Conservation (phyloP, 2,329 filamentous ascomycete genomes). For the Leptographium lundbergii region DNA sequence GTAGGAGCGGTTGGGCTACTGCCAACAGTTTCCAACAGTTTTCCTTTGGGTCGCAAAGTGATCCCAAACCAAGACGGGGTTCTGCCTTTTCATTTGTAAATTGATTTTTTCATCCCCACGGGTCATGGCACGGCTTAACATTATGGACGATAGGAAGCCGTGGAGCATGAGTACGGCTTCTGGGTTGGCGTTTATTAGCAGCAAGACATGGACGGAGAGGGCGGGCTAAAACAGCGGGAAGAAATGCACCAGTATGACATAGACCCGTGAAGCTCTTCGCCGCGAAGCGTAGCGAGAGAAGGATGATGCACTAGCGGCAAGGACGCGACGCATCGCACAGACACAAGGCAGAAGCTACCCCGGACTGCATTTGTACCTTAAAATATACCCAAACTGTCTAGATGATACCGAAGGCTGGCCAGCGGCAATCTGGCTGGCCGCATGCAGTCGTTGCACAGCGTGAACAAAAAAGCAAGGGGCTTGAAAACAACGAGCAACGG, state of each 20-base stretch:
- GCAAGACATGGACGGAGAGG: not conserved
- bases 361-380: too few species aligned
- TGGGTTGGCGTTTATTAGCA: not conserved
- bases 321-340: too few species aligned
- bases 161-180: not conserved
- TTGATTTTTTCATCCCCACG: not conserved
- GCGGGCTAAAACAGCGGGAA: not conserved
- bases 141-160: not conserved
- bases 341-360: too few species aligned
- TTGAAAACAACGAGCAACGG: not conserved
- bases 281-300: too few species aligned
- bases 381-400: not conserved
- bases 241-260: too few species aligned
- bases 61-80: too few species aligned
- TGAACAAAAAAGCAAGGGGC: not conserved
- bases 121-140: not conserved
- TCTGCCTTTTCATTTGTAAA: too few species aligned
- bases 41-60: not conserved
- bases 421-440: not conserved
- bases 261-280: too few species aligned
- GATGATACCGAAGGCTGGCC: not conserved
- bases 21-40: not conserved
- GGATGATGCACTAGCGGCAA: too few species aligned
- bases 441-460: not conserved
- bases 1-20: not conserved